phyloP scores from a whole-genome alignment of 768 basidiomycete genomes.

The Boletus pseudo-olivaceus region DNA sequence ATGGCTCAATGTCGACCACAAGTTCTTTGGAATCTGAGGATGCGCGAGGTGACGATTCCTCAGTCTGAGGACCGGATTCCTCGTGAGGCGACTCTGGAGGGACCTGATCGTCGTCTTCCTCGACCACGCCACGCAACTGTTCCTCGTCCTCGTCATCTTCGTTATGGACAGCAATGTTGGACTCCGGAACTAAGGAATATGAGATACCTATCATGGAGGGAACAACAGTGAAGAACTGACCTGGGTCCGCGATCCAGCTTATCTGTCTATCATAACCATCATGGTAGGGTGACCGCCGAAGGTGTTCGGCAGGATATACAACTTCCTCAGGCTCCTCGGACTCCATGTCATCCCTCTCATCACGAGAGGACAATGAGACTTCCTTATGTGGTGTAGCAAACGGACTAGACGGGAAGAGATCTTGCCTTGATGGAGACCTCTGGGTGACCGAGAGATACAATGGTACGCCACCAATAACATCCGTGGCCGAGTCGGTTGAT shows the following conservation, averaged over 20 bases:
- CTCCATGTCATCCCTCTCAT: slow-evolving; percentile 51
- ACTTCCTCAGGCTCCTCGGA: slow-evolving; percentile 53
- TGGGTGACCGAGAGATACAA: slow-evolving; percentile 43
- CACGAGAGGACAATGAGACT: slow-evolving; percentile 41
- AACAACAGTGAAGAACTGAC: slow-evolving; percentile 37
- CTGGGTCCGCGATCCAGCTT: slow-evolving; percentile 76
- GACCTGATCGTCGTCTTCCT: slow-evolving; percentile 47
- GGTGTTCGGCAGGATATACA: slow-evolving; percentile 56
- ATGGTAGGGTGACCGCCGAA: slow-evolving; percentile 49
- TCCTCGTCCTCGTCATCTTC: slow-evolving; percentile 45
- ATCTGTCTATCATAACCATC: slow-evolving; percentile 52
- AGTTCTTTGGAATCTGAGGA: slow-evolving; percentile 62
- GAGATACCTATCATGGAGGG: slow-evolving; percentile 7
- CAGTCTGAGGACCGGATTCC: slow-evolving; percentile 45
- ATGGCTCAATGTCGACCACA: slow-evolving; percentile 60
- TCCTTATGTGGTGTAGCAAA: slow-evolving; percentile 72
- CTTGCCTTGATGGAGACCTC: slow-evolving; percentile 50
- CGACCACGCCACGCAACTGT: slow-evolving; percentile 32
- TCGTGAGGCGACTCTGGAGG: slow-evolving; percentile 51
- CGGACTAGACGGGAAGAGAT: slow-evolving; percentile 64
- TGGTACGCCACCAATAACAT: slow-evolving; percentile 46
- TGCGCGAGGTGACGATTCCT: slow-evolving; percentile 51
- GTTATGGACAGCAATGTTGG: slow-evolving; percentile 61
- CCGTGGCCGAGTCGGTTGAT: slow-evolving; percentile 43
- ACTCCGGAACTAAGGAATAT: slow-evolving; percentile 48